These are phyloP conservation scores for Zymoseptoria crescenta DNA, from an alignment of 2,329 filamentous ascomycete species.

Conservation along the genomic window DNA sequence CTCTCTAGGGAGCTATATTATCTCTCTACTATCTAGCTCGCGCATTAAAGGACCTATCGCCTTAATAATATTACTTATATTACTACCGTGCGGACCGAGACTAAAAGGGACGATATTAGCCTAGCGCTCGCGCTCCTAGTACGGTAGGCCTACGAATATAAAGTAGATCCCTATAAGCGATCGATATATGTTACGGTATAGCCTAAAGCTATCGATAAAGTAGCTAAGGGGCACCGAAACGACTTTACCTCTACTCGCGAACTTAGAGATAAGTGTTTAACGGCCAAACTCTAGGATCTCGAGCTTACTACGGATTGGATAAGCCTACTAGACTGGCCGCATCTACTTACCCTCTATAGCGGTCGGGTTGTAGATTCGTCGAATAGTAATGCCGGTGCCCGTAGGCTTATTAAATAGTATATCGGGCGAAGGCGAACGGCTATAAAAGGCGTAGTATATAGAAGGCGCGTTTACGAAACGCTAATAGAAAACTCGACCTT, in stretches of 20 bases:
- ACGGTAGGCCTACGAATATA: not conserved
- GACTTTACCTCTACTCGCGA: not conserved
- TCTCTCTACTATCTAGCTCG: not conserved
- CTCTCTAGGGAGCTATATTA: not conserved
- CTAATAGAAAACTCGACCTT: not conserved
- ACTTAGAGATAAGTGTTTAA: not conserved
- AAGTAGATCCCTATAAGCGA: slow-evolving; percentile 1
- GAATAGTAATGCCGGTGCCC: not conserved
- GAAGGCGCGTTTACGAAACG: not conserved
- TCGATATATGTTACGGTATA: slow-evolving; percentile 1
- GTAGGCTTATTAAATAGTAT: not conserved
- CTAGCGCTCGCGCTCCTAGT: not conserved
- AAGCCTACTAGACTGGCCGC: not conserved
- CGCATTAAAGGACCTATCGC: no score
- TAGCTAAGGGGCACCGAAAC: not conserved
- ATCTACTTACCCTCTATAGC: not conserved
- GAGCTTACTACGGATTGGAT: not conserved
- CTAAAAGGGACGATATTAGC: not conserved
- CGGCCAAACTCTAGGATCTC: slow-evolving; percentile 1
- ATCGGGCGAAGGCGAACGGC: not conserved
- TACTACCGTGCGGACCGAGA: no score
- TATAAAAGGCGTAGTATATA: not conserved
- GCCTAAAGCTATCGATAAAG: slow-evolving; percentile 1
- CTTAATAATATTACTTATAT: no score
- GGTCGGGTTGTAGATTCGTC: not conserved